A percentile compares a stretch with the other conserved stretches of the same genome.
phyloP scores from a whole-genome alignment of 257 asterid species.

The Ilex aquifolium region DNA sequence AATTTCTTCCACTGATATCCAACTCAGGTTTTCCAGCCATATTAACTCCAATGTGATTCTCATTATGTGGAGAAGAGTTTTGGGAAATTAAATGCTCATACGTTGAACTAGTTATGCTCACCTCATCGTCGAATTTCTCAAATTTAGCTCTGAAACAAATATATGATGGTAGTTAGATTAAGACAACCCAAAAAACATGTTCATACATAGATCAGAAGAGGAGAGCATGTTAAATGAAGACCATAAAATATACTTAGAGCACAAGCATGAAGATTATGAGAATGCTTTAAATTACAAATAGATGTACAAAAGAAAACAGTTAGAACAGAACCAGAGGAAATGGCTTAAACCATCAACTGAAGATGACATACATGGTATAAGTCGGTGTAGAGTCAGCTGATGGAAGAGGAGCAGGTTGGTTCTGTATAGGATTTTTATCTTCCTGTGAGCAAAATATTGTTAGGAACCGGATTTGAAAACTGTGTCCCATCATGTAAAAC shows the following conservation, averaged over 20 bases:
- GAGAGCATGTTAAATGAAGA: not conserved
- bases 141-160: constrained; percentile 37
- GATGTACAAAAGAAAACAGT: no score
- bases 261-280: not conserved
- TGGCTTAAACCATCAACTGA: no score
- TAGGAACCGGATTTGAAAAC: constrained; percentile 16
- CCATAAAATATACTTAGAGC: not conserved
- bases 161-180: not conserved
- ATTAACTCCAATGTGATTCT: constrained; percentile 35
- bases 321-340: no score
- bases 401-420: constrained; percentile 37
- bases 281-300: no score
- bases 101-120: constrained; percentile 32
- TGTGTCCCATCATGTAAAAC: constrained; percentile 3
- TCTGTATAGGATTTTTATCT: constrained; percentile 27
- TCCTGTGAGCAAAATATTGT: constrained; percentile 48
- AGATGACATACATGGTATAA: constrained; percentile 46
- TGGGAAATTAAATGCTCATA: constrained; percentile 30
- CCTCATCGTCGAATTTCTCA: constrained; percentile 57
- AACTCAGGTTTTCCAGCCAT: constrained; percentile 37
- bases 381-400: constrained; percentile 31
- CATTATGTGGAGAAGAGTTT: constrained; percentile 28
- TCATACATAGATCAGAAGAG: no score
- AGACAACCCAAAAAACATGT: not conserved
- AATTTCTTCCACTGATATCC: constrained; percentile 43